A percentile compares a stretch with the other conserved stretches of the same genome.
Evolutionary conservation across 139 green algal species (phyloP).

Genomic region (Chlorella ohadii): DNA sequence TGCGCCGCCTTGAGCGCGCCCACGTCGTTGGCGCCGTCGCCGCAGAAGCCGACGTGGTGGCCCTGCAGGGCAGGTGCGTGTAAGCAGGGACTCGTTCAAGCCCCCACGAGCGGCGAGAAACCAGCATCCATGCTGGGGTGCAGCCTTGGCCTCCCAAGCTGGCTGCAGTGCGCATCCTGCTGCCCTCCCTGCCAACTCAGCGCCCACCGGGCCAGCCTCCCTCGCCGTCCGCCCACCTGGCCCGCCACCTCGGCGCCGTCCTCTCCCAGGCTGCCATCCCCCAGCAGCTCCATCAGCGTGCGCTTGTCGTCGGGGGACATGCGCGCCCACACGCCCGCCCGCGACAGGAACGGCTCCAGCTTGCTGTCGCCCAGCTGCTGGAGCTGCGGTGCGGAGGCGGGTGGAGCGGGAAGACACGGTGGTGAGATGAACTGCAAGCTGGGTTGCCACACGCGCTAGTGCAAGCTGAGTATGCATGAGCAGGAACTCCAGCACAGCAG

Average conservation of each 20-base stretch:
- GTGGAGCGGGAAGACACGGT: background rate
- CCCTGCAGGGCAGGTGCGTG: slow-evolving; percentile 45
- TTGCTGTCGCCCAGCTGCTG: slow-evolving; percentile 71
- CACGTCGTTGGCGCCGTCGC: slow-evolving; percentile 98
- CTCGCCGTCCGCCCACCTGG: background rate
- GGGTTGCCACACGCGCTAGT: no score
- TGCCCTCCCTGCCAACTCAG: no score
- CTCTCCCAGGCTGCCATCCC: slow-evolving; percentile 72
- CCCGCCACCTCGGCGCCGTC: slow-evolving; percentile 45
- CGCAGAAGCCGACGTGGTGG: slow-evolving; percentile 88
- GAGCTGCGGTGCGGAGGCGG: slow-evolving; percentile 63
- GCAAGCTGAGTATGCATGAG: no score
- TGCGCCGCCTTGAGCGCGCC: slow-evolving; percentile 90
- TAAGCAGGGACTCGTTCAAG: no score
- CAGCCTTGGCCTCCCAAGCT: no score
- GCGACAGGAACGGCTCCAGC: slow-evolving; percentile 66
- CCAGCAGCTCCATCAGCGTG: slow-evolving; percentile 80
- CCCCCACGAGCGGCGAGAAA: no score
- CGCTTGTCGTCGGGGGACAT: slow-evolving; percentile 94
- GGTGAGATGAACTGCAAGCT: no score
- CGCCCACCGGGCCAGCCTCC: no score
- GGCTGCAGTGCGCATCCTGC: no score
- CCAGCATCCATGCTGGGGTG: no score
- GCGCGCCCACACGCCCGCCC: slow-evolving; percentile 84
- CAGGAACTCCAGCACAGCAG: background rate